Evolutionary conservation across 331 rosid species (phyloP).

Genomic region (Rhamnella rubrinervis): DNA sequence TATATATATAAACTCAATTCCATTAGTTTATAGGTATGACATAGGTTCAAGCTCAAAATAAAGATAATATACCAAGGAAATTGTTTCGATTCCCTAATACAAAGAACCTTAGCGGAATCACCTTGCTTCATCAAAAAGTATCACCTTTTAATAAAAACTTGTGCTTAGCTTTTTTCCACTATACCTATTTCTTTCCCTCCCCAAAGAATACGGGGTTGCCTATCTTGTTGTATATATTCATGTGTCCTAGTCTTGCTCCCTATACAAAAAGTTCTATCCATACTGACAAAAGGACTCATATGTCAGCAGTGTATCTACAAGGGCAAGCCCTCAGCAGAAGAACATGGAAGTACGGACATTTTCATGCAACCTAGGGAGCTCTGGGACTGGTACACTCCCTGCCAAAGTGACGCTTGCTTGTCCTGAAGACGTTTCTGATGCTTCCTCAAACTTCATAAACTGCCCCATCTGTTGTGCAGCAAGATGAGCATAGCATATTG

Average conservation of each 20-base stretch:
- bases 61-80: background rate
- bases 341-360: slow-evolving; percentile 67
- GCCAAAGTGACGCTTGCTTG: slow-evolving; percentile 24
- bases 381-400: slow-evolving; percentile 51
- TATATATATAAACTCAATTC: too few relatives aligned
- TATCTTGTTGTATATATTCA: background rate
- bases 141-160: background rate
- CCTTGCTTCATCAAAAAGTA: background rate
- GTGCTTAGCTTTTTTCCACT: background rate
- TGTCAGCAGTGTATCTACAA: slow-evolving; percentile 17
- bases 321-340: slow-evolving; percentile 63
- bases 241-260: too few relatives aligned
- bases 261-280: slow-evolving; percentile 27
- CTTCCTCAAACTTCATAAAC: slow-evolving; percentile 73
- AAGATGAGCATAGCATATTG: slow-evolving; percentile 83
- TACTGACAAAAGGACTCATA: slow-evolving; percentile 17
- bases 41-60: too few relatives aligned
- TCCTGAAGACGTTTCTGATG: slow-evolving; percentile 54
- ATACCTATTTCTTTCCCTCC: slow-evolving; percentile 3
- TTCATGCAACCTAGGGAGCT: slow-evolving; percentile 68
- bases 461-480: slow-evolving; percentile 86
- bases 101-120: background rate
- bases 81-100: background rate
- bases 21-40: too few relatives aligned
- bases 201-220: slow-evolving; percentile 18